Conservation (phyloP, 1,284 basidiomycete species). For the Pulchroboletus neoregius region DNA sequence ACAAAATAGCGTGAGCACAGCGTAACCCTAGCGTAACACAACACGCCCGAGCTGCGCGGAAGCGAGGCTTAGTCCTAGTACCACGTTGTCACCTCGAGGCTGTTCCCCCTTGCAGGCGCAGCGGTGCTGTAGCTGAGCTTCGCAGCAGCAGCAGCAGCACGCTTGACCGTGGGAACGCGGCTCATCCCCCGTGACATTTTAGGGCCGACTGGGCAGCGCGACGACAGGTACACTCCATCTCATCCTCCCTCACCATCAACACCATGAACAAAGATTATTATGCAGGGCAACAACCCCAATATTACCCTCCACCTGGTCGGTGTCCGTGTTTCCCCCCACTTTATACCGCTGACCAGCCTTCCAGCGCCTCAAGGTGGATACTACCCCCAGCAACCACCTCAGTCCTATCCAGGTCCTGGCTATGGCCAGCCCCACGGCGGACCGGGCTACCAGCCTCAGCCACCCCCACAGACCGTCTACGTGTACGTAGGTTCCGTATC, state of each 20-base stretch:
- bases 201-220: conserved; percentile 15
- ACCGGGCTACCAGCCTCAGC: conserved; percentile 58
- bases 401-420: conserved; percentile 53
- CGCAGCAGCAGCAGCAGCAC: neutral
- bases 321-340: neutral
- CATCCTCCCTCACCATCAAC: conserved; percentile 12
- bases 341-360: conserved; percentile 8
- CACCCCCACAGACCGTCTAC: conserved; percentile 68
- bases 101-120: conserved; percentile 1
- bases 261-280: conserved; percentile 77
- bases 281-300: conserved; percentile 50
- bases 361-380: conserved; percentile 66
- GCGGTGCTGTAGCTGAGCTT: neutral
- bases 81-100: conserved; percentile 29
- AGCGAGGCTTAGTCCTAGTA: neutral
- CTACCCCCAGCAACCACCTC: conserved; percentile 73
- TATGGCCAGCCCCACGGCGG: conserved; percentile 32
- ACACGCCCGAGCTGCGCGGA: conserved; percentile 6
- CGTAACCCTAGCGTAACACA: conserved; percentile 15
- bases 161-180: conserved; percentile 22
- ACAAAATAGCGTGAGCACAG: neutral
- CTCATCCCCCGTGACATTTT: conserved; percentile 23
- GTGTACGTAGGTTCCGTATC: conserved; percentile 43
- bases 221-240: conserved; percentile 6
- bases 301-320: conserved; percentile 68